Evolutionary conservation across 2,329 filamentous ascomycete species (phyloP), one percentile per base, ranked within the genome.

Genomic region (Dactylellina leptospora): DNA sequence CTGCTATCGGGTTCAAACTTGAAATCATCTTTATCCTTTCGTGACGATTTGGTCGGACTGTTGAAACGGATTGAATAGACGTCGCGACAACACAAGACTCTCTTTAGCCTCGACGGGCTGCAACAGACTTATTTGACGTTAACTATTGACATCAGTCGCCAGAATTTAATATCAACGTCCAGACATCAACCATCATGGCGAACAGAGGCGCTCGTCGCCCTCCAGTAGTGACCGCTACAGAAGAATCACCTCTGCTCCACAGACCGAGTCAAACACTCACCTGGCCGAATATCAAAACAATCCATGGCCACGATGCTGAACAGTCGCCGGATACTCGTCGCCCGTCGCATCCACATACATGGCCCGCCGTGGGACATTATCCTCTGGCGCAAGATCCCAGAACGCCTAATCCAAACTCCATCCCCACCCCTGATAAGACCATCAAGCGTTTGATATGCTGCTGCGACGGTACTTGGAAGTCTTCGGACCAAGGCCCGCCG

Each of bases 401-500:
- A 60, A 72, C 68, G 5, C 68, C 68, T 10, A 72, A 72, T 72
- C 68, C 68, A 28, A 51, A 60, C 20, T 72, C 68, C 6, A 53
- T 64, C 8, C 68, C 68, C 16, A 51, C 47, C 23, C 68, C 68
- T 3, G 68, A 72, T 28, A 63, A 72, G 30, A 72, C 68, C 9
- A 69, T 69, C 25, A 78, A 78, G 40, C 74, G 76, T 2, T 51
- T 78, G 13, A 66, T 80, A 36, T 75, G 80, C 44, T 81, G 79
- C 66, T 80, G 79, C 30, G 80, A 81, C 59, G 80, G 75, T 9
- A 76, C 74, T 20, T 75, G 75, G 74, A 74, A 76, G 56, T 75
- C 73, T 1, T 75, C 75, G 2, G 73, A 76, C n/a, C 61, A 73
- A 4, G 69, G 68, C 1, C 47, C 74, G 20, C 71, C 73, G 18